Base-by-base conservation (phyloP, 148 eudicot species). In the Oxyria digyna region DNA sequence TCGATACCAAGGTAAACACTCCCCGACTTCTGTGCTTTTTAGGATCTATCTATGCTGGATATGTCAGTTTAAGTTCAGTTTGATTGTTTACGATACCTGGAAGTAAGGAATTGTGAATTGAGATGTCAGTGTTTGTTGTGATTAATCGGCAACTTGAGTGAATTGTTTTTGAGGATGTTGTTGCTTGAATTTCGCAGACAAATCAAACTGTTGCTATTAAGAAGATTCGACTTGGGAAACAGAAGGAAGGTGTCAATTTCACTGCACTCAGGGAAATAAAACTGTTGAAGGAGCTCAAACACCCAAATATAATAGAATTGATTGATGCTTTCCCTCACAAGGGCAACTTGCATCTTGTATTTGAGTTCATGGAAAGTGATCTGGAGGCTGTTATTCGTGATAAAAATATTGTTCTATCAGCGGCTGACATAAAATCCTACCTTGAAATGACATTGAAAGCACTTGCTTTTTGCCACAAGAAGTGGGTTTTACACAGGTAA, bases 281-380 rank as follows among this genome's bases (percentile, higher is more conserved):
- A 69, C 69, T 94, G 81, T 78, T 94, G 78, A 94, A 94, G 73
- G 98, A 94, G 83, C 87, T 94, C 15, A 88, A 83, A 74, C 88
- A 90, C 57, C 90, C 98, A 29, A 85, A 85, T 72, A 88, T 94
- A 50, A 90, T 94, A 21, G 90, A 86, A 76, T 73, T 94, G 81
- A 94, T 85, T 72, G 98, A 94, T 78, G 87, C 87, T 4, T 94
- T 90, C 76, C 98, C 96, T 68, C 96, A 94, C 69, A 94, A 94
- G 31, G 96, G 85, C 32, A 94, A 94, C 69, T 85, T 94, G 78
- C 92, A 90, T 81, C 95, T 94, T 72, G 98, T 94, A 64, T 94
- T 94, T 74, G 89, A 90, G 83, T 94, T 87, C 75, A 94, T 94
- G 98, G 98, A 94, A 84, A 94, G 96, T 69, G 98, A 94, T 75